Evolutionary conservation across 2,329 filamentous ascomycete species (phyloP).

Genomic region (Colletotrichum sp.): DNA sequence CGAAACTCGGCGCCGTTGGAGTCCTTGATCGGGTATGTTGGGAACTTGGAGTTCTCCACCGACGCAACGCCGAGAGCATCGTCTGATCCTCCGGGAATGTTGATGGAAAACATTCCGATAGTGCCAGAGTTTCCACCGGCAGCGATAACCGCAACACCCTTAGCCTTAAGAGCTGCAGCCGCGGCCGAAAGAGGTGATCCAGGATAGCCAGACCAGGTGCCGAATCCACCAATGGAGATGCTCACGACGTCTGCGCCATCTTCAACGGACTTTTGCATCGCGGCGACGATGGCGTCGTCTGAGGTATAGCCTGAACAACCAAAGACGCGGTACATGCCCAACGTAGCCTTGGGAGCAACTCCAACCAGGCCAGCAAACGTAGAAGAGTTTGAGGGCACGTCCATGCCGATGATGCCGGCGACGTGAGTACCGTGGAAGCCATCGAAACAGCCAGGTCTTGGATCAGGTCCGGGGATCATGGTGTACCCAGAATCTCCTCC

Average conservation of each 20-base stretch:
- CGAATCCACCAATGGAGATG: conserved; percentile 26
- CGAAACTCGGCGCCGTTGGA: not conserved
- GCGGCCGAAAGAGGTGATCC: conserved; percentile 38
- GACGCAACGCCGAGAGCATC: conserved; percentile 54
- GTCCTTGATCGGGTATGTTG: not conserved
- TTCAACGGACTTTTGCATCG: conserved; percentile 27
- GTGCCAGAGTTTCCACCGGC: conserved; percentile 56
- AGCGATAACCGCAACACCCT: conserved; percentile 56
- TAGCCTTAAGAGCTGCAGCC: conserved; percentile 53
- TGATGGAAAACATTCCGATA: conserved; percentile 53
- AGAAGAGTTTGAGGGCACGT: not conserved
- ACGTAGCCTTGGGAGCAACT: conserved; percentile 27
- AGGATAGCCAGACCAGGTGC: conserved; percentile 1
- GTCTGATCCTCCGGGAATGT: conserved; percentile 51
- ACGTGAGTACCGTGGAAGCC: conserved; percentile 33
- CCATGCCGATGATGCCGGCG: conserved; percentile 24
- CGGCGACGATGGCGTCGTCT: conserved; percentile 28
- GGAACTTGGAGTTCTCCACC: conserved; percentile 47
- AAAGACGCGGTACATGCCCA: conserved; percentile 27
- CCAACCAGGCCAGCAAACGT: conserved; percentile 21
- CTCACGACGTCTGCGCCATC: conserved; percentile 32
- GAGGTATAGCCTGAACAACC: conserved; percentile 19
- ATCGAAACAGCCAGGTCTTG: conserved; percentile 23
- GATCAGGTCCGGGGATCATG: conserved; percentile 18
- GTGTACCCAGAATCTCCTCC: not conserved